A percentile compares a stretch with the other conserved stretches of the same genome.
Conservation (phyloP, 805 yeast genomes). For the Pichia nanzhaoensis region DNA sequence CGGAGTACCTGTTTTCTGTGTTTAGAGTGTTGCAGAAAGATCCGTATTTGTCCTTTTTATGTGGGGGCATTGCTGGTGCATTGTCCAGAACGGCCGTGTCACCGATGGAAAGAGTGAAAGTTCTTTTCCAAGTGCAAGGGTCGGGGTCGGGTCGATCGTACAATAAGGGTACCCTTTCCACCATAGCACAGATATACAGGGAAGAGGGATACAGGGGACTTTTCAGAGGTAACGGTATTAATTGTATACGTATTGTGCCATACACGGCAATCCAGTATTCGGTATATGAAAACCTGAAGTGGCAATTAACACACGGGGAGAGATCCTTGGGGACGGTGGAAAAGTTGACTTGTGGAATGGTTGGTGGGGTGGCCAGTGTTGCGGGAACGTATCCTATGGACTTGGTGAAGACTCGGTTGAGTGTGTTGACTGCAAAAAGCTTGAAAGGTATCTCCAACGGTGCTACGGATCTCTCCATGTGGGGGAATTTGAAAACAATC, state of each 20-base stretch:
- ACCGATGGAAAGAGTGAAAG: constrained; percentile 92
- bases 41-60: constrained; percentile 53
- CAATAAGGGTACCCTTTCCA: constrained; percentile 67
- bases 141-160: constrained; percentile 18
- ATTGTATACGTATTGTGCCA: constrained; percentile 86
- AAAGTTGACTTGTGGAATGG: constrained; percentile 68
- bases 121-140: constrained; percentile 84
- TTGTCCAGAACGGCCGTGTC: constrained; percentile 86
- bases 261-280: constrained; percentile 92
- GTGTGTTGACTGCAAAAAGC: constrained; percentile 73
- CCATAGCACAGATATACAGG: constrained; percentile 69
- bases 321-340: constrained; percentile 44
- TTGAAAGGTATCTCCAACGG: constrained; percentile 39
- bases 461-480: constrained; percentile 60
- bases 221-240: constrained; percentile 85
- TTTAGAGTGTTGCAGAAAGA: constrained; percentile 27
- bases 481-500: constrained; percentile 48
- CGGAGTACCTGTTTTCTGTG: background rate
- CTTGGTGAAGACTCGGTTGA: constrained; percentile 79
- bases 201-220: constrained; percentile 92
- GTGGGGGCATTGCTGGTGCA: constrained; percentile 79
- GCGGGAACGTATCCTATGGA: constrained; percentile 88
- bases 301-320: constrained; percentile 25
- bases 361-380: constrained; percentile 78
- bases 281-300: constrained; percentile 63